Percentiles rank a stretch among this genome's conserved stretches.
Evolutionary conservation across 495 filamentous ascomycete species (phyloP).

Genomic region (Neurospora pannonica): DNA sequence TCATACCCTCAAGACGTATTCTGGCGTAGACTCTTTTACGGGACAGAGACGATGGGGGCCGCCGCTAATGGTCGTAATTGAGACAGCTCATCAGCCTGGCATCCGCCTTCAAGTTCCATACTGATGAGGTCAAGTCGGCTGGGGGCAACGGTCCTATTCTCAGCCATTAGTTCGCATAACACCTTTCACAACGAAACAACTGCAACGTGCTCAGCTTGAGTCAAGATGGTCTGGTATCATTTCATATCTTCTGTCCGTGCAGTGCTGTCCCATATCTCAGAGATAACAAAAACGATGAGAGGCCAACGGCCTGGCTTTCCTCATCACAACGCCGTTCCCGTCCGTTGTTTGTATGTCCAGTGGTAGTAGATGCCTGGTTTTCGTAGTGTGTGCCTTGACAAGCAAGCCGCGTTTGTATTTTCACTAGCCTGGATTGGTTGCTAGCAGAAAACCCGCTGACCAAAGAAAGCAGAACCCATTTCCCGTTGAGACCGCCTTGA

Average conservation of each 20-base stretch:
- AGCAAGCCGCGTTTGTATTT: slow-evolving; percentile 4
- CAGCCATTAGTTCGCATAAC: background rate
- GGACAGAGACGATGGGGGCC: too few species aligned
- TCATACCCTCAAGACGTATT: background rate
- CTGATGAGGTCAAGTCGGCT: background rate
- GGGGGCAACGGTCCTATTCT: background rate
- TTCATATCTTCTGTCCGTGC: background rate
- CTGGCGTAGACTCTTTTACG: too few species aligned
- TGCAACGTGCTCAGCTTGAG: background rate
- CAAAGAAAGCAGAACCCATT: slow-evolving; percentile 5
- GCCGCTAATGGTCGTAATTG: too few species aligned
- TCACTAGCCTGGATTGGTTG: slow-evolving; percentile 6
- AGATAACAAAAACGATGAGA: background rate
- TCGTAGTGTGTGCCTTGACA: slow-evolving; percentile 2
- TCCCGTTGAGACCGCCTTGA: slow-evolving; percentile 19
- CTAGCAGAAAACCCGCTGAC: slow-evolving; percentile 3
- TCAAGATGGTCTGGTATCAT: background rate
- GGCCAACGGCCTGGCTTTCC: background rate
- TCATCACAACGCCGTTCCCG: background rate
- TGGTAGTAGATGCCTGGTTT: background rate
- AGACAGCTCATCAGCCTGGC: background rate
- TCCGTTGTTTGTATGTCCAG: background rate
- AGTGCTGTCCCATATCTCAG: background rate
- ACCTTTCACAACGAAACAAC: background rate
- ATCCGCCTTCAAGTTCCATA: background rate